These are phyloP conservation scores for Fusarium buxicola DNA, from an alignment of 2,329 filamentous ascomycete genomes.

Conservation along the genomic window DNA sequence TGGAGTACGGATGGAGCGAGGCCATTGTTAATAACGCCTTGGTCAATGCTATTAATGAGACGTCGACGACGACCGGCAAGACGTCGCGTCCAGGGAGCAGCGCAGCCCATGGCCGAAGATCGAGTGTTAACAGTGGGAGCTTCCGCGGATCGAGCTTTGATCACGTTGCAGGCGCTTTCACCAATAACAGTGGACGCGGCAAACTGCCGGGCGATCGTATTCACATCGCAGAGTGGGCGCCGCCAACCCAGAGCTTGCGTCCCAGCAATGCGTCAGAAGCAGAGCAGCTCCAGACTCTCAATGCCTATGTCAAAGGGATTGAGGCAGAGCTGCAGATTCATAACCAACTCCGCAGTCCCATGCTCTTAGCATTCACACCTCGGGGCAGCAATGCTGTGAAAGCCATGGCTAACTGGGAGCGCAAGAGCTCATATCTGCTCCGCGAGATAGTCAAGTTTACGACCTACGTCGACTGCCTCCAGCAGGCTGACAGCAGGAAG, in stretches of 20 bases:
- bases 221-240: constrained; percentile 86
- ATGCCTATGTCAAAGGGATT: constrained; percentile 83
- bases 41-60: constrained; percentile 65
- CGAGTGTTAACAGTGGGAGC: constrained; percentile 63
- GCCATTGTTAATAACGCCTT: constrained; percentile 75
- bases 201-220: constrained; percentile 88
- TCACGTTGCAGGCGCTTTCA: constrained; percentile 64
- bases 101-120: constrained; percentile 54
- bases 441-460: constrained; percentile 96
- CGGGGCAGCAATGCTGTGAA: constrained; percentile 82
- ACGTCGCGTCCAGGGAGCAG: constrained; percentile 64
- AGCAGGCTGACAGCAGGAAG: constrained; percentile 76
- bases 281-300: constrained; percentile 82
- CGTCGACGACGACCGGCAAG: constrained; percentile 49
- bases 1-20: constrained; percentile 98
- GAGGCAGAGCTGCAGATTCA: constrained; percentile 88
- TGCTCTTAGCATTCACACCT: constrained; percentile 90
- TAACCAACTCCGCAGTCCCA: constrained; percentile 86
- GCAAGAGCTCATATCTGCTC: constrained; percentile 90
- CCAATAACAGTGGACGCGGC: constrained; percentile 60
- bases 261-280: constrained; percentile 81
- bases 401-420: constrained; percentile 97
- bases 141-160: constrained; percentile 71
- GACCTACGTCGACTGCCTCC: constrained; percentile 90
- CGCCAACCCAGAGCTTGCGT: constrained; percentile 90